Base-by-base conservation (phyloP, 1,284 basidiomycete genomes). In the Mycena sp. region DNA sequence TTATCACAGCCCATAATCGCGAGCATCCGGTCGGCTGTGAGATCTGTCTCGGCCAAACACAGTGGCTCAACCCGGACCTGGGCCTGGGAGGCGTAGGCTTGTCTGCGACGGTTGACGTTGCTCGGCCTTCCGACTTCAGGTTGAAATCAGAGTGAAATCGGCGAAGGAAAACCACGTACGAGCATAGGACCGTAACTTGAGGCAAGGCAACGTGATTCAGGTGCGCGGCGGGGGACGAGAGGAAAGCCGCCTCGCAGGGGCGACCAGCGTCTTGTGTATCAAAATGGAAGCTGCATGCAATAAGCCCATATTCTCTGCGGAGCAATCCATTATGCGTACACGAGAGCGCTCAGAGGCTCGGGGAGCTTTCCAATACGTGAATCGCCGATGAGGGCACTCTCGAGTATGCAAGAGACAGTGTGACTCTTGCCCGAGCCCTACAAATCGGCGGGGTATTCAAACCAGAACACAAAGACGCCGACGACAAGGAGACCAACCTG, bases 1-100 rank as follows among this genome's bases (percentile, higher is more conserved):
- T 78, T 72, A 30, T 81, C 81, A 11, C 81, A 75, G 20, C 78
- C 79, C 82, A 83, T 83, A 76, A 83, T 80, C 1, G 80, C 75
- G 16, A 83, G 74, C 70, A 82, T 76, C 1, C 80, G 78, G 30
- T 79, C 76, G 0, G 77, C 80, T 59, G 77, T 80, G 37, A 83
- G 75, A 62, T 82, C 81, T 14, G 73, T 71, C 22, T 78, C 72
- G 3, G 79, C 76, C 69, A 83, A 78, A 60, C 76, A 74, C 62
- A 83, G 64, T 0, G 81, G 77, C 52, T 78, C 71, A 8, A 83
- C 81, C 0, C 59, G 62, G 30, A 82, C 76, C 14, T 77, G 62
- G 0, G 76, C 73, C 8, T 81, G 73, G 11, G 66, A 70, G 2
- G 77, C 78, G 69, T 83, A 83, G 4, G 80, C 79, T 14, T 71